Conservation (phyloP, 73 alveolate genomes). For the Uronychia setigera region DNA sequence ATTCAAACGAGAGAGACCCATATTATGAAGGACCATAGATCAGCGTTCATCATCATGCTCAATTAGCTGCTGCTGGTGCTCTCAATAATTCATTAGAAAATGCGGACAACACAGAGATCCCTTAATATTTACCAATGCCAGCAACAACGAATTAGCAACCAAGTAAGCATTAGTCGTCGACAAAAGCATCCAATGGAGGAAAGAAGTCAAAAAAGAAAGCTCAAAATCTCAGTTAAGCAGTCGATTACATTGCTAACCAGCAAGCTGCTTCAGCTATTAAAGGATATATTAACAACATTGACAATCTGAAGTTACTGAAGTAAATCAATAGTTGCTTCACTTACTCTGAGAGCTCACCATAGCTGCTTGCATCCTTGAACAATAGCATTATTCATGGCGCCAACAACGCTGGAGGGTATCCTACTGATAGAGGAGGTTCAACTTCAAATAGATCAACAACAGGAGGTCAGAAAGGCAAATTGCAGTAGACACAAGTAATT, state of each 20-base stretch:
- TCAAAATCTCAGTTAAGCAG: background rate
- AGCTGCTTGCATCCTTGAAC: background rate
- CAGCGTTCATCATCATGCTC: background rate
- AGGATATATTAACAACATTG: slow-evolving; percentile 12
- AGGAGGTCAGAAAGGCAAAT: background rate
- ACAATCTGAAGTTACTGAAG: slow-evolving; percentile 38
- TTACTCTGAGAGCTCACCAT: background rate
- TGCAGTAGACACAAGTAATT: background rate
- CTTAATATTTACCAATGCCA: too few relatives aligned
- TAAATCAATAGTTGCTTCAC: slow-evolving; percentile 46
- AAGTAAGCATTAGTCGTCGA: too few relatives aligned
- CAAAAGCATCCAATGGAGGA: too few relatives aligned
- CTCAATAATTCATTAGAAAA: too few relatives aligned
- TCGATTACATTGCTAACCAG: background rate
- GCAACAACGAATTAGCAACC: too few relatives aligned
- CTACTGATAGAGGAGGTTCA: background rate
- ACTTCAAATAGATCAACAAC: background rate
- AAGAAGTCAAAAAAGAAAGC: background rate
- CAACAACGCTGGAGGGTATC: background rate
- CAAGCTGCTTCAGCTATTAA: background rate
- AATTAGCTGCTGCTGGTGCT: too few relatives aligned
- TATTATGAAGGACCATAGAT: background rate
- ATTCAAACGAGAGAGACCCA: background rate
- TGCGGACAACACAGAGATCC: too few relatives aligned
- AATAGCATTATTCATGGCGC: background rate